Evolutionary conservation across 805 yeast species (phyloP).

Genomic region (Zygoascus flipseniorum): DNA sequence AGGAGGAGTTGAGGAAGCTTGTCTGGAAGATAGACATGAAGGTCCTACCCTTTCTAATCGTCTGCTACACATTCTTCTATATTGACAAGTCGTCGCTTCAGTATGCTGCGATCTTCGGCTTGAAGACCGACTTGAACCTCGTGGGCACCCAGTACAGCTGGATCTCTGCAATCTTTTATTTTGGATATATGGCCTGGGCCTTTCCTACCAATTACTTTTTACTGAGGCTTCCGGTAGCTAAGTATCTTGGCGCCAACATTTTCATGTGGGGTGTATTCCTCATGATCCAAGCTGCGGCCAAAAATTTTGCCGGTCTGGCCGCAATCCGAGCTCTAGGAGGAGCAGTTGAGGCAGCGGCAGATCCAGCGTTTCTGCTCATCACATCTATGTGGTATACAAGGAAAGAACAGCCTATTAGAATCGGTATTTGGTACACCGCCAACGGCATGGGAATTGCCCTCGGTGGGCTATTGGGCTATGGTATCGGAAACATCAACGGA

Average conservation of each 20-base stretch:
- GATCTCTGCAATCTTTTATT: constrained; percentile 38
- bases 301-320: constrained; percentile 8
- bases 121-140: constrained; percentile 35
- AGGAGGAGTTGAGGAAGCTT: constrained; percentile 2
- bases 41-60: constrained; percentile 11
- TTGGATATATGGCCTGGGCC: constrained; percentile 40
- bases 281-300: constrained; percentile 13
- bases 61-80: constrained; percentile 11
- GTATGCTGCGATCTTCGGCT: constrained; percentile 45
- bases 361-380: constrained; percentile 46
- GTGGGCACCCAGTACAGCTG: constrained; percentile 34
- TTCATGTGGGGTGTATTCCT: constrained; percentile 16
- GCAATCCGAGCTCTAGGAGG: constrained; percentile 12
- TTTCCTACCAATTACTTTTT: constrained; percentile 37
- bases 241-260: constrained; percentile 14
- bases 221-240: constrained; percentile 15
- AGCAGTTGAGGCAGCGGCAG: constrained; percentile 13
- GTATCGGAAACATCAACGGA: constrained; percentile 17
- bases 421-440: constrained; percentile 29
- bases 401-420: constrained; percentile 42
- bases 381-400: constrained; percentile 55
- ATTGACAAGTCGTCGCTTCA: constrained; percentile 44
- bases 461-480: constrained; percentile 17
- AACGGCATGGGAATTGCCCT: constrained; percentile 29
- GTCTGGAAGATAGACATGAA: constrained; percentile 10